These are phyloP conservation scores for Coniochaeta sp. DNA, from an alignment of 2,329 filamentous ascomycete species.

Conservation along the genomic window DNA sequence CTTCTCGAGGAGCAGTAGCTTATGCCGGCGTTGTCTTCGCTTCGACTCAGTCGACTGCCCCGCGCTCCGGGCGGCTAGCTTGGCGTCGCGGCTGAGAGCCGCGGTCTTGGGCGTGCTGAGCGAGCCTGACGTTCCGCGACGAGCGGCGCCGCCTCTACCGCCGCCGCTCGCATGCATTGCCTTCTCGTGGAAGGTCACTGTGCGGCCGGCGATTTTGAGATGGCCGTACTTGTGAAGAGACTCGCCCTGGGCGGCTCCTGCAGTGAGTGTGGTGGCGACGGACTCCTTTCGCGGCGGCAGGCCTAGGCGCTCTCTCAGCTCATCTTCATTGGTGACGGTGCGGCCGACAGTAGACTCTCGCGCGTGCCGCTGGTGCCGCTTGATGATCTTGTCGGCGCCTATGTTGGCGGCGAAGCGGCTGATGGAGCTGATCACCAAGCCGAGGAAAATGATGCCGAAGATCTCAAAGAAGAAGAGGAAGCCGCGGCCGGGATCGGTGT, in stretches of 20 bases:
- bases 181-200: conserved; percentile 23
- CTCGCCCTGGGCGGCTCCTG: conserved; percentile 3
- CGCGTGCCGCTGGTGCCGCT: conserved; percentile 46
- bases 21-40: background rate
- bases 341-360: conserved; percentile 30
- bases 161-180: conserved; percentile 9
- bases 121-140: background rate
- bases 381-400: conserved; percentile 49
- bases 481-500: conserved; percentile 51
- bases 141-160: conserved; percentile 17
- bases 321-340: conserved; percentile 43
- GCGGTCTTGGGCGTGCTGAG: background rate
- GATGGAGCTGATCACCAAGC: conserved; percentile 75
- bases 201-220: conserved; percentile 23
- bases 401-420: conserved; percentile 55
- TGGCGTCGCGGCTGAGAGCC: background rate
- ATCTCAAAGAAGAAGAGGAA: conserved; percentile 79
- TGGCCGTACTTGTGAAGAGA: conserved; percentile 21
- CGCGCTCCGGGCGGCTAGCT: conserved; percentile 25
- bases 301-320: conserved; percentile 31
- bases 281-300: conserved; percentile 17
- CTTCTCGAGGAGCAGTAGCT: conserved; percentile 33
- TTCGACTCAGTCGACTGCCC: conserved; percentile 28
- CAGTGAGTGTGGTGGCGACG: conserved; percentile 6
- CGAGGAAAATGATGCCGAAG: conserved; percentile 74